phyloP scores from a whole-genome alignment of 768 basidiomycete genomes.

The Bullera alba region DNA sequence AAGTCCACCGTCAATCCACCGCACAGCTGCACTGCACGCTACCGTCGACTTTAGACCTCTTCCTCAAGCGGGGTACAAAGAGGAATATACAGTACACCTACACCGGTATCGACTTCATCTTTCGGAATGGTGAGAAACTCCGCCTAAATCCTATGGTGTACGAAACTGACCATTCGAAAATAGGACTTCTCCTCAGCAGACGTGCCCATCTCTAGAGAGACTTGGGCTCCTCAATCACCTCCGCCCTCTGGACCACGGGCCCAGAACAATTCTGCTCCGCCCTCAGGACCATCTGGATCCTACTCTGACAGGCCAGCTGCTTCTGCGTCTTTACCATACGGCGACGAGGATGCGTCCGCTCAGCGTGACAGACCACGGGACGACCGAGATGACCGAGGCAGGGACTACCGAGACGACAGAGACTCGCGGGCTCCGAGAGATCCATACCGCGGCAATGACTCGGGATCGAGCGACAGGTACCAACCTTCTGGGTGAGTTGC shows the following conservation, averaged over 20 bases:
- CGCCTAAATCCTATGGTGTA: background rate
- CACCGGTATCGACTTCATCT: too few species aligned
- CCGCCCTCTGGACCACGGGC: background rate
- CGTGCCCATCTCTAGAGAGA: constrained; percentile 30
- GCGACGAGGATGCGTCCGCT: too few species aligned
- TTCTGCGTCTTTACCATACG: too few species aligned
- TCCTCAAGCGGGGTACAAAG: background rate
- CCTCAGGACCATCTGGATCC: background rate
- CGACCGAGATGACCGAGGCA: constrained; percentile 1
- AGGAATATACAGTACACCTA: background rate
- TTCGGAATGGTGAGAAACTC: background rate
- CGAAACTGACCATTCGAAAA: background rate
- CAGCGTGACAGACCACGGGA: background rate
- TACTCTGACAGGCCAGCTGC: too few species aligned
- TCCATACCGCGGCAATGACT: too few species aligned
- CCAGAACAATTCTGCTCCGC: background rate
- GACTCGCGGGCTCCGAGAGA: background rate
- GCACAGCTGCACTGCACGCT: too few species aligned
- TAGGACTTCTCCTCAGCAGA: constrained; percentile 38
- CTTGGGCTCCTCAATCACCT: constrained; percentile 30
- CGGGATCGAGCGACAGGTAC: too few species aligned
- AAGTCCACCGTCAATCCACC: too few species aligned
- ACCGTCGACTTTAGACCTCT: too few species aligned
- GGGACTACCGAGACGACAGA: constrained; percentile 1
- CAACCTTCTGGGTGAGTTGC: too few species aligned